Evolutionary conservation across 2,329 filamentous ascomycete genomes (phyloP).

Genomic region (Knufia petricola): DNA sequence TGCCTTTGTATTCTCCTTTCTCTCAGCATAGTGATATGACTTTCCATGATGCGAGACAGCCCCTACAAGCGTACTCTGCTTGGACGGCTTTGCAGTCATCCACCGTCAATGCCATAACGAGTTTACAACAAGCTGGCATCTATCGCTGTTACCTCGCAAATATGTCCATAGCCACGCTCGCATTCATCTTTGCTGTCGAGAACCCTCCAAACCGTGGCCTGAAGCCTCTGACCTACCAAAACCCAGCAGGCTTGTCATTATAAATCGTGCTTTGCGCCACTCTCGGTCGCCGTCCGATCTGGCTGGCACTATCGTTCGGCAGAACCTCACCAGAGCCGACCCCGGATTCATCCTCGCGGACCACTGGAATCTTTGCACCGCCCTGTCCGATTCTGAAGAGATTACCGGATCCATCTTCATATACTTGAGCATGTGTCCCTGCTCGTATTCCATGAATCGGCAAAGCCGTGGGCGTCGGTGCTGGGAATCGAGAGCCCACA

Average conservation of each 20-base stretch:
- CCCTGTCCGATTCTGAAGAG: constrained; percentile 16
- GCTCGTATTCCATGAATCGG: constrained; percentile 16
- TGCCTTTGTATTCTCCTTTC: too few species aligned
- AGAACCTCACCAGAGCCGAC: not conserved
- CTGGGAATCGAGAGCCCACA: not conserved
- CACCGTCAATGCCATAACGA: too few species aligned
- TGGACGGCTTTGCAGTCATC: too few species aligned
- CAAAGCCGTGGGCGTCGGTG: not conserved
- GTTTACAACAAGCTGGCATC: too few species aligned
- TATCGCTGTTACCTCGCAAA: too few species aligned
- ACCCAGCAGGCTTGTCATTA: not conserved
- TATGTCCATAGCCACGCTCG: too few species aligned
- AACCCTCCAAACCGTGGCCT: too few species aligned
- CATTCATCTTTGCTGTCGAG: too few species aligned
- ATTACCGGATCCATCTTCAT: constrained; percentile 11
- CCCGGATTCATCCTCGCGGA: not conserved
- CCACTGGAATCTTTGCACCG: constrained; percentile 17
- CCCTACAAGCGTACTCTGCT: too few species aligned
- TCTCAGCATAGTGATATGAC: too few species aligned
- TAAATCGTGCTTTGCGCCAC: not conserved
- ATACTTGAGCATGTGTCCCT: constrained; percentile 15
- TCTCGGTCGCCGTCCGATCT: constrained; percentile 10
- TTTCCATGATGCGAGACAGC: too few species aligned
- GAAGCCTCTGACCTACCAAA: not conserved
- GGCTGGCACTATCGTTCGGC: constrained; percentile 23